A percentile compares a stretch with the other conserved stretches of the same genome.
These are phyloP conservation scores for Trichoderma hamatum DNA, from an alignment of 2,329 filamentous ascomycete species.

Conservation along the genomic window DNA sequence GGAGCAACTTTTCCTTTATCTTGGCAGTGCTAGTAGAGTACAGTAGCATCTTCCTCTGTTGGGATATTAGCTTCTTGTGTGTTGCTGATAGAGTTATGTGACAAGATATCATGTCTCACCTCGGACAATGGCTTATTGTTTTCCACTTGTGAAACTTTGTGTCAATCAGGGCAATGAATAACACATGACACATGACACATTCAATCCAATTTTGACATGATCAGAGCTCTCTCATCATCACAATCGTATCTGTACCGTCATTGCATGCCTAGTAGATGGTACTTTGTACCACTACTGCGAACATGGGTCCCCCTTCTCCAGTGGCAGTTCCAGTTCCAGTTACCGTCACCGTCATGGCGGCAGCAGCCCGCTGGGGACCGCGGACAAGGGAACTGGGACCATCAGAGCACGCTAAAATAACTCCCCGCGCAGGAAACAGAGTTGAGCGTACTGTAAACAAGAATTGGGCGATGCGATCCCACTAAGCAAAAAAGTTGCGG, in stretches of 20 bases:
- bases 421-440: not conserved
- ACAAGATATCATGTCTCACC: constrained; percentile 8
- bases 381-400: not conserved
- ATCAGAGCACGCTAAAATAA: not conserved
- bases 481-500: not conserved
- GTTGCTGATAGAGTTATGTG: not conserved
- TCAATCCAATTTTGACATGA: not conserved
- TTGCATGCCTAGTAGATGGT: not conserved
- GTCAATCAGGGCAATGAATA: not conserved
- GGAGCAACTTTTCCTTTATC: not conserved
- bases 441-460: not conserved
- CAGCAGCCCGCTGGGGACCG: constrained; percentile 8
- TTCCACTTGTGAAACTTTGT: not conserved
- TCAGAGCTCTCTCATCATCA: not conserved
- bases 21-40: not conserved
- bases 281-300: not conserved
- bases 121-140: constrained; percentile 14
- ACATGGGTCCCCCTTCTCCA: not conserved
- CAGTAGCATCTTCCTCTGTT: not conserved
- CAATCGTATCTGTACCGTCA: not conserved
- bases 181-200: not conserved
- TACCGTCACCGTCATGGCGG: constrained; percentile 17
- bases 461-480: not conserved
- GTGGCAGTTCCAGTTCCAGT: not conserved
- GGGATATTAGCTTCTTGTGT: not conserved